phyloP scores from a whole-genome alignment of 78 protist genomes.

The Planoprotostelium fungivorum region DNA sequence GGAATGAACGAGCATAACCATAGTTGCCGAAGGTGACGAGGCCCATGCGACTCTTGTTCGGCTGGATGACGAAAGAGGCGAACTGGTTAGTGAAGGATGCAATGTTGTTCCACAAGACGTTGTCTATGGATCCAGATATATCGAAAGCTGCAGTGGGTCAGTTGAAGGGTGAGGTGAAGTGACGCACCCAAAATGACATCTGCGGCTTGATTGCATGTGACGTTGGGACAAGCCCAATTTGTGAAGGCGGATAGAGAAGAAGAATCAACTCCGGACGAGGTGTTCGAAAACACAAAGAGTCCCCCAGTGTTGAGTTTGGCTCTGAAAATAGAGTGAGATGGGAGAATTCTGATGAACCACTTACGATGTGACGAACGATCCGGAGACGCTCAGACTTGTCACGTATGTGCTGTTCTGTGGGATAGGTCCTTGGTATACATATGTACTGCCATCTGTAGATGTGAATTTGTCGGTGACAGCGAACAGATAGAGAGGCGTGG shows the following conservation, averaged over 20 bases:
- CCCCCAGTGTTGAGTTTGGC: not conserved
- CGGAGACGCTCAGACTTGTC: no score
- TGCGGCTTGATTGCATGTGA: not conserved
- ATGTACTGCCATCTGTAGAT: no score
- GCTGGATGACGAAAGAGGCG: not conserved
- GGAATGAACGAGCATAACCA: not conserved
- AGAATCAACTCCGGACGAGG: not conserved
- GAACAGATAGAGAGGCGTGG: no score
- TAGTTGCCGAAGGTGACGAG: not conserved
- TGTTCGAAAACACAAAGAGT: not conserved
- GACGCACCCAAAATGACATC: not conserved
- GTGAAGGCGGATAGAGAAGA: not conserved
- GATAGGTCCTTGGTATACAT: no score
- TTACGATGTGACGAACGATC: no score
- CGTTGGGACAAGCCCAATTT: not conserved
- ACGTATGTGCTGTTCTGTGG: no score
- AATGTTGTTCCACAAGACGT: not conserved
- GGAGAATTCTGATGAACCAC: no score
- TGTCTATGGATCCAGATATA: not conserved
- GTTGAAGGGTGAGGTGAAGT: not conserved
- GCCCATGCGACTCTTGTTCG: not conserved
- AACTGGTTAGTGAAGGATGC: not conserved
- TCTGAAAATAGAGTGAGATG: no score
- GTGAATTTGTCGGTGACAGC: no score
- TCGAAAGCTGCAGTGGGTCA: not conserved